A percentile compares a stretch with the other conserved stretches of the same genome.
Conservation (phyloP, 2,329 filamentous ascomycete species). For the Madurella mycetomatis region DNA sequence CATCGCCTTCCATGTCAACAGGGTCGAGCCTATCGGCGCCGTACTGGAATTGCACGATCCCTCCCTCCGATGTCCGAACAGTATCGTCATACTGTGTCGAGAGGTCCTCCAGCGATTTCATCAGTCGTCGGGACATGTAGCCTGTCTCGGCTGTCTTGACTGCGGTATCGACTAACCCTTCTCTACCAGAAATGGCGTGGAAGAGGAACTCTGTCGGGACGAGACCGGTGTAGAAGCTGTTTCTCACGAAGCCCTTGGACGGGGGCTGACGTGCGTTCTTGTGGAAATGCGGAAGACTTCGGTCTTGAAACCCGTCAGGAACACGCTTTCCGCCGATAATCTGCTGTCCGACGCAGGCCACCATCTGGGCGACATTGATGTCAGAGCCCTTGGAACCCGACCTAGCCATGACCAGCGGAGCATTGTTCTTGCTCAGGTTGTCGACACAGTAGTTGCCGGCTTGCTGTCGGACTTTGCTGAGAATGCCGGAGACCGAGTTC, state of each 20-base stretch:
- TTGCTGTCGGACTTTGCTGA: conserved; percentile 85
- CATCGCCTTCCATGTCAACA: conserved; percentile 94
- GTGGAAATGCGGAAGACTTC: conserved; percentile 89
- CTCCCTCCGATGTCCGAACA: conserved; percentile 82
- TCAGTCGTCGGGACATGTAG: conserved; percentile 96
- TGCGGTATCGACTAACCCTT: conserved; percentile 96
- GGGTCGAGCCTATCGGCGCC: conserved; percentile 94
- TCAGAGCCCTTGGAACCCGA: conserved; percentile 95
- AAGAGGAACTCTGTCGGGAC: conserved; percentile 92
- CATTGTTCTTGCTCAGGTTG: conserved; percentile 85
- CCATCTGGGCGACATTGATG: conserved; percentile 99
- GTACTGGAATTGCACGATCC: conserved; percentile 94
- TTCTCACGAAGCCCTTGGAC: conserved; percentile 92
- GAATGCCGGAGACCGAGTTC: conserved; percentile 82
- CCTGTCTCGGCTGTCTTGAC: conserved; percentile 99
- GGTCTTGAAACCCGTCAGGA: conserved; percentile 91
- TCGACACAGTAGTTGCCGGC: conserved; percentile 89
- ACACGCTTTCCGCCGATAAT: conserved; percentile 95
- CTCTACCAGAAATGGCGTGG: conserved; percentile 96
- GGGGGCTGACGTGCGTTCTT: conserved; percentile 90
- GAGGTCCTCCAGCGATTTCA: conserved; percentile 96
- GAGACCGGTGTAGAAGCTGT: conserved; percentile 94
- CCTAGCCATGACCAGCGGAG: conserved; percentile 93
- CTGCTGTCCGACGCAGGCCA: conserved; percentile 93
- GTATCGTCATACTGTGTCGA: conserved; percentile 93